phyloP scores from a whole-genome alignment of 352 stramenopile species.

The Globisporangium polare region DNA sequence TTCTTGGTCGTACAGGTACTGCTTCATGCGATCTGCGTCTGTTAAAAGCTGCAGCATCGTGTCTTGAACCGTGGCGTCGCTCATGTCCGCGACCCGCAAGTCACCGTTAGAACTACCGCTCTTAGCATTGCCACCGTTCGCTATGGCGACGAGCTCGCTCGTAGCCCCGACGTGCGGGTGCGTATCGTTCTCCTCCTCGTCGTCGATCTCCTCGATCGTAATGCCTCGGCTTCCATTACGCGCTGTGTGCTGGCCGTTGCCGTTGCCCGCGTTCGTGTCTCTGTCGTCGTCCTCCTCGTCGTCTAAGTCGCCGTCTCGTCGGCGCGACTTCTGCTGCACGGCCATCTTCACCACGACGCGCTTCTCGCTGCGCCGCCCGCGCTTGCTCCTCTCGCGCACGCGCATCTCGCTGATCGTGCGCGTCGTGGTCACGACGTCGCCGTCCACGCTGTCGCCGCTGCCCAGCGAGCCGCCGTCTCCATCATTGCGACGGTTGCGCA shows the following conservation, averaged over 20 bases:
- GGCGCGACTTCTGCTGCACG: not conserved
- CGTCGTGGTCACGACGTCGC: slow-evolving; percentile 10
- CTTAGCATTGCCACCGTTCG: not conserved
- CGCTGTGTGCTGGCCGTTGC: slow-evolving; percentile 2
- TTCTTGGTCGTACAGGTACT: slow-evolving; percentile 33
- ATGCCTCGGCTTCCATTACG: not conserved
- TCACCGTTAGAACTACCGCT: not conserved
- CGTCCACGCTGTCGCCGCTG: not conserved
- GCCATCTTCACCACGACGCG: slow-evolving; percentile 14
- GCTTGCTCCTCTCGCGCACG: slow-evolving; percentile 7
- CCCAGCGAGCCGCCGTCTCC: not conserved
- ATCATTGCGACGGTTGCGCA: not conserved
- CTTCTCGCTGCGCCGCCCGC: slow-evolving; percentile 10
- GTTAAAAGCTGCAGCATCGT: slow-evolving; percentile 24
- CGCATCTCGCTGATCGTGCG: slow-evolving; percentile 15
- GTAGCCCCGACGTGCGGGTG: not conserved
- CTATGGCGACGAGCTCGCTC: not conserved
- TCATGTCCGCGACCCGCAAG: slow-evolving; percentile 4
- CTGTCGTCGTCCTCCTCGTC: not conserved
- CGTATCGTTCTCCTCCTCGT: not conserved
- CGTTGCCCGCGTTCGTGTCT: not conserved
- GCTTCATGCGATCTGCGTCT: slow-evolving; percentile 29
- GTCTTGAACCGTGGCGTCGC: slow-evolving; percentile 29
- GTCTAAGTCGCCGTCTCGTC: not conserved
- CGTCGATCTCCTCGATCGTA: slow-evolving; percentile 17